Base-by-base conservation (phyloP, 164 flowering plant species). In the Magnolia changhungtana region DNA sequence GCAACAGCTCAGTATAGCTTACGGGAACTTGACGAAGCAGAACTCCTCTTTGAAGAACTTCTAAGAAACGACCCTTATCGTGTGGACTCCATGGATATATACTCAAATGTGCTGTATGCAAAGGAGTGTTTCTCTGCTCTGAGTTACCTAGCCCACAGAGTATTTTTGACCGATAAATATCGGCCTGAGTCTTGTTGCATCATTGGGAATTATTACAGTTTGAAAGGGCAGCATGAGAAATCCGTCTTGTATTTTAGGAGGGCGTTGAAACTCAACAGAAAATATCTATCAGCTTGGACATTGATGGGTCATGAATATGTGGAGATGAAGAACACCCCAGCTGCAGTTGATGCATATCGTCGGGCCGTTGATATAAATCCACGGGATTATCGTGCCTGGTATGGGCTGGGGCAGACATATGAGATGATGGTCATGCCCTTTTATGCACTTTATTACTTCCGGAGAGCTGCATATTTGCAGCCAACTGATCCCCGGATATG, bases 261-360 rank as follows among this genome's bases (percentile, higher is more conserved):
- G 88, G 98, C 98, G 9, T 90, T 96, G 67, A 93, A 90, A 80
- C 81, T 96, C 77, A 88, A 93, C 81, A 94, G 89, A 72, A 94
- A 89, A 1, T 96, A 89, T 83, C 83, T 96, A 72, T 92, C 98
- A 9, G 98, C 98, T 64, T 96, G 99, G 99, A 96, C 99, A 0
- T 88, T 96, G 51, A 96, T 96, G 98, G 99, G 98, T 51, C 99
- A 96, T 75, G 99, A 96, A 84, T 96, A 88, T 83, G 93, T 96
- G 24, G 99, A 96, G 82, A 91, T 96, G 98, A 95, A 94, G 82
- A 96, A 96, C 82, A 91, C 89, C 7, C 89, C 98, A 16, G 97
- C 99, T 45, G 98, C 98, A 7, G 78, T 94, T 78, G 98, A 96
- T 84, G 98, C 98, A 67, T 96, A 96, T 82, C 85, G 98, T 52